Evolutionary conservation across 805 yeast genomes (phyloP).

Genomic region (Kodamaea laetipori): DNA sequence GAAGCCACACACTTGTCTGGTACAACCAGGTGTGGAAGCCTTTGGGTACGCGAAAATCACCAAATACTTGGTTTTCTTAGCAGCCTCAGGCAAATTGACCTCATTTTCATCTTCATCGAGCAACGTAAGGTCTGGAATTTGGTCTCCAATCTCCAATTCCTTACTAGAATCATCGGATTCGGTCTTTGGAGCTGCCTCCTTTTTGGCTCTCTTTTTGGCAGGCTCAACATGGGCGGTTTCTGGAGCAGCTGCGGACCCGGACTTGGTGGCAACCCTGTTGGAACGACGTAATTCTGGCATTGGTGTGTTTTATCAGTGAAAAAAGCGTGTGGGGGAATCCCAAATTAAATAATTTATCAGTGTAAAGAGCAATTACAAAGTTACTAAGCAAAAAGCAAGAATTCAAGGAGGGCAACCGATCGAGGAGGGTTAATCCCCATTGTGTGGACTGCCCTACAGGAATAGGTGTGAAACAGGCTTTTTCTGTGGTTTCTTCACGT

Average conservation of each 20-base stretch:
- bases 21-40: constrained; percentile 96
- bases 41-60: constrained; percentile 74
- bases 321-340: too few relatives aligned
- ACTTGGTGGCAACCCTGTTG: constrained; percentile 27
- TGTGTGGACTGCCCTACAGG: constrained; percentile 4
- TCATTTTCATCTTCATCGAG: constrained; percentile 70
- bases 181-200: constrained; percentile 12
- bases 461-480: too few relatives aligned
- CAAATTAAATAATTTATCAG: too few relatives aligned
- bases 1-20: constrained; percentile 90
- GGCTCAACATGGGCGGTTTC: constrained; percentile 12
- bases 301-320: not conserved
- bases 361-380: not conserved
- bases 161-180: constrained; percentile 12
- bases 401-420: not conserved
- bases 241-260: constrained; percentile 1
- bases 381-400: constrained; percentile 2
- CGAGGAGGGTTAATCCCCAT: not conserved
- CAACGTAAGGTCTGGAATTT: constrained; percentile 64
- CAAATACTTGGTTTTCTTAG: constrained; percentile 31
- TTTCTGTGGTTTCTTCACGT: not conserved
- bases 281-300: constrained; percentile 46
- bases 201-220: constrained; percentile 13
- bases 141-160: constrained; percentile 56
- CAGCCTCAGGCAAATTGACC: constrained; percentile 33